These are phyloP conservation scores for Debaryomycetaceae sp. DNA, from an alignment of 1,139 yeast species.

Conservation along the genomic window DNA sequence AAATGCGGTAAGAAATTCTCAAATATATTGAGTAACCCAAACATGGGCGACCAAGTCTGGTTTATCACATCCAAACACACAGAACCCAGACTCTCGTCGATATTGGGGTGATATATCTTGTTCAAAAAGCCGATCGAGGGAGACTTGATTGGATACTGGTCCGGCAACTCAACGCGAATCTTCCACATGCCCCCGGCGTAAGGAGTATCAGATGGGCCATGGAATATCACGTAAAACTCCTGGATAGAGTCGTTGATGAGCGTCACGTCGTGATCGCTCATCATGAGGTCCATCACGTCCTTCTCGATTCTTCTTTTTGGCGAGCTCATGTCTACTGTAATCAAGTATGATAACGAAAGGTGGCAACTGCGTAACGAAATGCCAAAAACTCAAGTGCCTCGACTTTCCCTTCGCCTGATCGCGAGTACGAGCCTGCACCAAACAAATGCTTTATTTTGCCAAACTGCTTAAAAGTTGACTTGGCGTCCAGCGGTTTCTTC, in stretches of 20 bases:
- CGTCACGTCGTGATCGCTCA: conserved; percentile 91
- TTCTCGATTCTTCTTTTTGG: conserved; percentile 90
- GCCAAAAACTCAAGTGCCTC: too few species aligned
- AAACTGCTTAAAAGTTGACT: too few species aligned
- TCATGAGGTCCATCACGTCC: conserved; percentile 94
- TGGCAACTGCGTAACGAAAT: too few species aligned
- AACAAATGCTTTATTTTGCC: too few species aligned
- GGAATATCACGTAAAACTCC: conserved; percentile 80
- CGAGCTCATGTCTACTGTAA: conserved; percentile 43
- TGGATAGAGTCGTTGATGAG: conserved; percentile 86
- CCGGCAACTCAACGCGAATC: conserved; percentile 89
- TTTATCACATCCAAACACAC: conserved; percentile 96
- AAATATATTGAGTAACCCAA: conserved; percentile 84
- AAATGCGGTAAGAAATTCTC: conserved; percentile 93
- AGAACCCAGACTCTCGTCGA: conserved; percentile 84
- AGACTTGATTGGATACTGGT: conserved; percentile 90
- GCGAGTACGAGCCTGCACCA: too few species aligned
- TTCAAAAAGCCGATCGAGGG: conserved; percentile 95
- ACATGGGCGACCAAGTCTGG: conserved; percentile 98
- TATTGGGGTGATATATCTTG: conserved; percentile 91
- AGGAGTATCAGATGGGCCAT: conserved; percentile 86
- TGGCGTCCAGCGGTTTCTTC: too few species aligned
- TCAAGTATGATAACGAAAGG: too few species aligned
- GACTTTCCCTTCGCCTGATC: too few species aligned
- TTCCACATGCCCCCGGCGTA: conserved; percentile 92